phyloP scores from a whole-genome alignment of 441 rosid genomes.

The Rhodomyrtus psidioides region DNA sequence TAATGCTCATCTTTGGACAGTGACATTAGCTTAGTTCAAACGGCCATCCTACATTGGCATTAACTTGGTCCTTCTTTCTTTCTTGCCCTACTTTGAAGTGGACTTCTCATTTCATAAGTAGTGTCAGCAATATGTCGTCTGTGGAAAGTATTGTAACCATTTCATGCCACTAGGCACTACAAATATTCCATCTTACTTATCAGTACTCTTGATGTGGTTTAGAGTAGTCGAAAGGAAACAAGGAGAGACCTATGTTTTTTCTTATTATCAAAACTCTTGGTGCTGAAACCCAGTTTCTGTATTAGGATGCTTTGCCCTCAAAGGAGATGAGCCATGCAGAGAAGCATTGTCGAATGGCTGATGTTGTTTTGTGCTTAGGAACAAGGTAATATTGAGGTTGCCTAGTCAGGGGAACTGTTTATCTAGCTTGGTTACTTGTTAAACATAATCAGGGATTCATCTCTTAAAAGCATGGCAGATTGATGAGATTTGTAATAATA shows the following conservation, averaged over 20 bases:
- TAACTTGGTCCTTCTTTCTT: not conserved
- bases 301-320: constrained; percentile 80
- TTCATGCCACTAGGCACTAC: not conserved
- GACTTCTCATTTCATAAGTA: not conserved
- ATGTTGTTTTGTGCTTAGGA: constrained; percentile 86
- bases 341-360: constrained; percentile 83
- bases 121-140: not conserved
- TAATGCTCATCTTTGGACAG: not conserved
- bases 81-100: not conserved
- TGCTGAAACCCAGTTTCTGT: not conserved
- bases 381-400: constrained; percentile 52
- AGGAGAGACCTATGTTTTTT: not conserved
- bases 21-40: not conserved
- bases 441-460: not conserved
- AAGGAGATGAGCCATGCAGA: constrained; percentile 84
- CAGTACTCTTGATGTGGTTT: not conserved
- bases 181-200: not conserved
- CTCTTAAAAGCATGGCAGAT: not conserved
- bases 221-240: not conserved
- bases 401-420: not conserved
- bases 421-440: not conserved
- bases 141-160: not conserved
- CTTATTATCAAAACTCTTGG: not conserved
- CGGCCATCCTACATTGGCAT: not conserved
- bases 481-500: not conserved